These are phyloP conservation scores for Trichophaea hybrida DNA, from an alignment of 2,329 filamentous ascomycete species.

Conservation along the genomic window DNA sequence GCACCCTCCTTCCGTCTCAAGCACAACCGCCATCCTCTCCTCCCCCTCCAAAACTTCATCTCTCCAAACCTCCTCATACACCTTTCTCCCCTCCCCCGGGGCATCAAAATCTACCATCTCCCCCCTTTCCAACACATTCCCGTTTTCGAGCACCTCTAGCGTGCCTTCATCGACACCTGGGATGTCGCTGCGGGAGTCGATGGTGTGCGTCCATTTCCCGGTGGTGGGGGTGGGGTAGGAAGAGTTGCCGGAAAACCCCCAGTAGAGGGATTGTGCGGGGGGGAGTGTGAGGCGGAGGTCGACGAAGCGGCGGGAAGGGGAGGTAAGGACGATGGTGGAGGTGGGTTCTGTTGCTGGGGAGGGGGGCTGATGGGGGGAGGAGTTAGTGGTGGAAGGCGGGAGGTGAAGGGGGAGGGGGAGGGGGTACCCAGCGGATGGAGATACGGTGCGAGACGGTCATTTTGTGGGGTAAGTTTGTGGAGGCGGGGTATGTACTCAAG, in stretches of 20 bases:
- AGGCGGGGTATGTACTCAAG: not conserved
- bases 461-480: not conserved
- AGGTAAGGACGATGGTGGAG: constrained; percentile 50
- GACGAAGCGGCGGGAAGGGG: constrained; percentile 43
- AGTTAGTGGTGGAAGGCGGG: not conserved
- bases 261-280: constrained; percentile 38
- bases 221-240: constrained; percentile 30
- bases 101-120: constrained; percentile 45
- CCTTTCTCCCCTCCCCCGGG: constrained; percentile 30
- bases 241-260: constrained; percentile 46
- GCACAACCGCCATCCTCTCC: not conserved
- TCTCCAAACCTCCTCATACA: constrained; percentile 55
- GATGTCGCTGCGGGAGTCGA: constrained; percentile 40
- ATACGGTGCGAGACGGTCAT: constrained; percentile 41
- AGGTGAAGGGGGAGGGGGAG: not conserved
- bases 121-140: constrained; percentile 43
- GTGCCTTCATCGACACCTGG: constrained; percentile 38
- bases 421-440: constrained; percentile 40
- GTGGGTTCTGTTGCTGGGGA: constrained; percentile 44
- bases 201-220: constrained; percentile 44
- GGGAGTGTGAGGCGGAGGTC: constrained; percentile 41
- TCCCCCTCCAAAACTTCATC: constrained; percentile 34
- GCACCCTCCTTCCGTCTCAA: constrained; percentile 34
- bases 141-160: constrained; percentile 41
- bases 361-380: constrained; percentile 32